Percentiles rank a stretch among this genome's conserved stretches.
Conservation (phyloP, 1,284 basidiomycete species). For the Peniophora sp. region DNA sequence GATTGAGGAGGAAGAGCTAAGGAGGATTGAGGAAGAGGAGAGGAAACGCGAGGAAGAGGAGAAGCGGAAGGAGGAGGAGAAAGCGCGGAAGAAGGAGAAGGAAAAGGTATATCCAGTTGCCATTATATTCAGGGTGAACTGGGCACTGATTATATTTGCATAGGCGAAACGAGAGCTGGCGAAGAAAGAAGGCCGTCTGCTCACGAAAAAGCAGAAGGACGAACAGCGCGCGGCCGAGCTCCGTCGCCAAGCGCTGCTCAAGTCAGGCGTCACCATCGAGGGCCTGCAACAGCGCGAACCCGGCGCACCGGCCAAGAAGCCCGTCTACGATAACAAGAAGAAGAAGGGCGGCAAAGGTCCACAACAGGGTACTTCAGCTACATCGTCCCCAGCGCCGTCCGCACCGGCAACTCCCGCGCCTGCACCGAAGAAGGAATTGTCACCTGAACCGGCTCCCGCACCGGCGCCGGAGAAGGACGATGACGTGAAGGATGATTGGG, state of each 20-base stretch:
- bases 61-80: conserved; percentile 71
- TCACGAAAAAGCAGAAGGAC: conserved; percentile 96
- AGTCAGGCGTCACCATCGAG: conserved; percentile 86
- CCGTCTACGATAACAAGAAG: conserved; percentile 74
- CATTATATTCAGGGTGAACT: conserved; percentile 4
- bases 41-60: conserved; percentile 71
- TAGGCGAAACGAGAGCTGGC: conserved; percentile 79
- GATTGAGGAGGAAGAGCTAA: conserved; percentile 67
- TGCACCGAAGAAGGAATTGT: conserved; percentile 18
- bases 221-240: conserved; percentile 89
- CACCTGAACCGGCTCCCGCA: conserved; percentile 16
- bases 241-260: conserved; percentile 84
- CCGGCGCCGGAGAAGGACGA: conserved; percentile 19
- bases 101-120: conserved; percentile 83
- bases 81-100: conserved; percentile 79
- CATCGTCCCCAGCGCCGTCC: conserved; percentile 37
- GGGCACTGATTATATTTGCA: no score
- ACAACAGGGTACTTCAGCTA: conserved; percentile 22
- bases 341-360: conserved; percentile 32
- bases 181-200: conserved; percentile 84
- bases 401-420: conserved; percentile 24
- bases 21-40: conserved; percentile 81
- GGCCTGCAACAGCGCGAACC: conserved; percentile 60
- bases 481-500: conserved; percentile 78
- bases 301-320: conserved; percentile 46